phyloP scores from a whole-genome alignment of 441 rosid genomes.

The Erodium trifolium region DNA sequence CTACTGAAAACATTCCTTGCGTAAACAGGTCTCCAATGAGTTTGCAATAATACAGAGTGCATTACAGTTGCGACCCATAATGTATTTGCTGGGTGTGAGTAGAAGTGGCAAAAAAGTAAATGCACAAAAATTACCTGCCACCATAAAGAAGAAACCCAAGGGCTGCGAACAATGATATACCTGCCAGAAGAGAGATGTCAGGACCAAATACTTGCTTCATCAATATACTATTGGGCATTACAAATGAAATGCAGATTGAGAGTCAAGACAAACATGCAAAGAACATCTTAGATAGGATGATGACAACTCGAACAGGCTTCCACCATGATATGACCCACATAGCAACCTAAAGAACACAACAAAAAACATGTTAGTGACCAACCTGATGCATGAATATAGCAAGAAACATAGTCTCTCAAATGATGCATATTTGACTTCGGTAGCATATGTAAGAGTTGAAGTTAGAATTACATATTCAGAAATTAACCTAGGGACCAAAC shows the following conservation, averaged over 20 bases:
- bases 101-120: background rate
- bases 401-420: background rate
- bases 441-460: background rate
- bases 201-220: background rate
- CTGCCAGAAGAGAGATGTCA: conserved; percentile 29
- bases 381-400: background rate
- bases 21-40: background rate
- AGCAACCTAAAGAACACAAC: conserved; percentile 40
- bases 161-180: conserved; percentile 71
- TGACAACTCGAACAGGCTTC: conserved; percentile 53
- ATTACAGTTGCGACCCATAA: background rate
- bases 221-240: background rate
- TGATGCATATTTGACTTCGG: background rate
- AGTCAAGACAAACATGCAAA: conserved; percentile 50
- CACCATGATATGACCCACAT: conserved; percentile 79
- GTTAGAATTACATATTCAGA: background rate
- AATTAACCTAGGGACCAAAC: background rate
- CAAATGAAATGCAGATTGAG: background rate
- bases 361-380: background rate
- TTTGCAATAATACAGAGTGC: background rate
- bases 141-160: conserved; percentile 84
- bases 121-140: conserved; percentile 53
- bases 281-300: conserved; percentile 68
- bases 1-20: background rate
- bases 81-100: background rate